Conservation (phyloP, 129 eudicot species). For the Calendula officinalis region DNA sequence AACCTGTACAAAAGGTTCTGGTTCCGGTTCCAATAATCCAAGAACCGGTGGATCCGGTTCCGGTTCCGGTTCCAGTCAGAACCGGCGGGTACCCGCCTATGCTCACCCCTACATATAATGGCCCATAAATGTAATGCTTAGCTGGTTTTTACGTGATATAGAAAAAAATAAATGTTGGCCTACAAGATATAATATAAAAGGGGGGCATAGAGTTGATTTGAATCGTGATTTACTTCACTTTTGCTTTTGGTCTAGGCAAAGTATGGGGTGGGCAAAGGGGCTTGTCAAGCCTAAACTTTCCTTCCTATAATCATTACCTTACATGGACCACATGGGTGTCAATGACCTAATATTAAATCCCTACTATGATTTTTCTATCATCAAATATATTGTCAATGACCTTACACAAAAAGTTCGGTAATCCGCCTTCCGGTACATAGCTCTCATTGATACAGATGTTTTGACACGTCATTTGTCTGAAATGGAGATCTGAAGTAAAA, state of each 20-base stretch:
- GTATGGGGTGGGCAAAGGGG: slow-evolving; percentile 28
- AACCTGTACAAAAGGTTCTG: too few relatives aligned
- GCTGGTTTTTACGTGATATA: slow-evolving; percentile 27
- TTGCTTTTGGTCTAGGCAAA: slow-evolving; percentile 37
- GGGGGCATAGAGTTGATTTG: slow-evolving; percentile 14
- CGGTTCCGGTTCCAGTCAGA: too few relatives aligned
- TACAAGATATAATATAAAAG: slow-evolving; percentile 18
- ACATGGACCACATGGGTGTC: slow-evolving; percentile 29
- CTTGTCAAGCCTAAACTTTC: slow-evolving; percentile 38
- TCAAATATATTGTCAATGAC: too few relatives aligned
- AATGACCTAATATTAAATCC: slow-evolving; percentile 6
- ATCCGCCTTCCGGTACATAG: too few relatives aligned
- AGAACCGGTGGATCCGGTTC: too few relatives aligned
- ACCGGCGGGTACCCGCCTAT: too few relatives aligned
- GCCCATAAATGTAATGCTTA: slow-evolving; percentile 21
- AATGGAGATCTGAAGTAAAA: too few relatives aligned
- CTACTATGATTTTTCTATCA: background rate
- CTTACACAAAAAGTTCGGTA: too few relatives aligned
- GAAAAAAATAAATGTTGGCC: slow-evolving; percentile 33
- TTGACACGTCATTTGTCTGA: too few relatives aligned
- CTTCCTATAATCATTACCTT: slow-evolving; percentile 29
- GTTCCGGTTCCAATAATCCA: too few relatives aligned
- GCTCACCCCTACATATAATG: slow-evolving; percentile 17
- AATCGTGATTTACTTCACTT: slow-evolving; percentile 25
- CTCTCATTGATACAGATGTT: too few relatives aligned